These are phyloP conservation scores for Penicillium italicum DNA, from an alignment of 2,329 filamentous ascomycete genomes.

Conservation along the genomic window DNA sequence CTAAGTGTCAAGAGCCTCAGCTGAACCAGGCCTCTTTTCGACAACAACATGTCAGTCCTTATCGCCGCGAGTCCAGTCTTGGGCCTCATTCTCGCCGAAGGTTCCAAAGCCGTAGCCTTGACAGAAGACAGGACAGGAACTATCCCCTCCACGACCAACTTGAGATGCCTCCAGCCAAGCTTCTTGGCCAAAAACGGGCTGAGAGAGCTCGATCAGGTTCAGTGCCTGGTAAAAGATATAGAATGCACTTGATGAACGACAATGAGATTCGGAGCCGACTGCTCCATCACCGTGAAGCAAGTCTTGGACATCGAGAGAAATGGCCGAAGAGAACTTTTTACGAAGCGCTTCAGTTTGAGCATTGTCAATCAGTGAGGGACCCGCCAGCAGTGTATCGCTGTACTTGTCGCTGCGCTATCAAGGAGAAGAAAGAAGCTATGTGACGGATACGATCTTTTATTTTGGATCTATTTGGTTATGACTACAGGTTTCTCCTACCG, in stretches of 20 bases:
- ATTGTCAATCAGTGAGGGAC: conserved; percentile 15
- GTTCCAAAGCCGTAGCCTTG: conserved; percentile 5
- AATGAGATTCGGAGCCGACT: conserved; percentile 28
- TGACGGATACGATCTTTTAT: background rate
- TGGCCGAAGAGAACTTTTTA: conserved; percentile 21
- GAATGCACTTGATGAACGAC: conserved; percentile 14
- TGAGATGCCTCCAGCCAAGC: conserved; percentile 6
- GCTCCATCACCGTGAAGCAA: conserved; percentile 28
- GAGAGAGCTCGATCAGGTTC: background rate
- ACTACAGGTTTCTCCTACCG: background rate
- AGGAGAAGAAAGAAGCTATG: background rate
- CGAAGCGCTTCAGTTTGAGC: conserved; percentile 8
- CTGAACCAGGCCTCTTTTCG: conserved; percentile 20
- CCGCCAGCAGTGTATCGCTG: conserved; percentile 8
- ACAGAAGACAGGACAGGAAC: conserved; percentile 8
- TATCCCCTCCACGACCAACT: background rate
- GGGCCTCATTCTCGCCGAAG: conserved; percentile 1
- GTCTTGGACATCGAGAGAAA: conserved; percentile 25
- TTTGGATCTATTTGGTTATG: background rate
- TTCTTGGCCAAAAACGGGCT: too few species aligned
- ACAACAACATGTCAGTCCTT: conserved; percentile 19
- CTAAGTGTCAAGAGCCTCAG: conserved; percentile 13
- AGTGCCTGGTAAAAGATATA: conserved; percentile 6
- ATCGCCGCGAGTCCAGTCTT: conserved; percentile 4
- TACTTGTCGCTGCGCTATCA: conserved; percentile 7